phyloP scores from a whole-genome alignment of 2,329 filamentous ascomycete genomes.

The Arthrocladium fulminans region DNA sequence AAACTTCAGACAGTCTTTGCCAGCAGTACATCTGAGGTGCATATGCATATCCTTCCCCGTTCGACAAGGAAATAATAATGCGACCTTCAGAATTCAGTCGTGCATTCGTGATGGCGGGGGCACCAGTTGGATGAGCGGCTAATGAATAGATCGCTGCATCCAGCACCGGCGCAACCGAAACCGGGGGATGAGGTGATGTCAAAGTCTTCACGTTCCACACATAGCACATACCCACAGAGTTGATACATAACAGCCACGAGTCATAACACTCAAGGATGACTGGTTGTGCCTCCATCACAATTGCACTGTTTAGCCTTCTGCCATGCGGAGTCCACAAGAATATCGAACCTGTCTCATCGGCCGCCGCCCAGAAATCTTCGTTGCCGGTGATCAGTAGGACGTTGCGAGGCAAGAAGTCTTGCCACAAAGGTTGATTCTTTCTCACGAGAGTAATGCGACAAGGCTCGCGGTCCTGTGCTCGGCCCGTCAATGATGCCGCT shows the following conservation, averaged over 20 bases:
- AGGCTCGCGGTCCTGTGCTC: slow-evolving; percentile 62
- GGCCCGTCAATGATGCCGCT: slow-evolving; percentile 49
- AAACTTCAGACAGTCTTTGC: slow-evolving; percentile 92
- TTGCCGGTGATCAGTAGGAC: slow-evolving; percentile 89
- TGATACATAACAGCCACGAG: slow-evolving; percentile 83
- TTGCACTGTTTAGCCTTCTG: slow-evolving; percentile 70
- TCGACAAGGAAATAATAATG: slow-evolving; percentile 81
- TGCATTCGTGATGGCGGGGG: slow-evolving; percentile 79
- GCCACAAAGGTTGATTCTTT: slow-evolving; percentile 75
- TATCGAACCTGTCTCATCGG: slow-evolving; percentile 83
- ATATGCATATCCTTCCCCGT: slow-evolving; percentile 91
- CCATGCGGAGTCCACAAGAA: slow-evolving; percentile 91
- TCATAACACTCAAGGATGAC: slow-evolving; percentile 87
- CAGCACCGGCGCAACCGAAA: slow-evolving; percentile 79
- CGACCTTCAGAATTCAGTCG: slow-evolving; percentile 81
- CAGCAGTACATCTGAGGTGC: slow-evolving; percentile 76
- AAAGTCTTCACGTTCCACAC: slow-evolving; percentile 88
- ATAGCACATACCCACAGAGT: slow-evolving; percentile 77
- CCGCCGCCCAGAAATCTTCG: slow-evolving; percentile 81
- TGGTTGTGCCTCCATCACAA: slow-evolving; percentile 83
- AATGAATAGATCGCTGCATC: slow-evolving; percentile 77
- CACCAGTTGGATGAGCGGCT: slow-evolving; percentile 66
- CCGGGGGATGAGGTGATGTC: slow-evolving; percentile 75
- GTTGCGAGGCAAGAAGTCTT: slow-evolving; percentile 80
- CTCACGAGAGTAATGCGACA: slow-evolving; percentile 74